Evolutionary conservation across 306 rosid genomes (phyloP).

Genomic region (Ochetophila trinervis): DNA sequence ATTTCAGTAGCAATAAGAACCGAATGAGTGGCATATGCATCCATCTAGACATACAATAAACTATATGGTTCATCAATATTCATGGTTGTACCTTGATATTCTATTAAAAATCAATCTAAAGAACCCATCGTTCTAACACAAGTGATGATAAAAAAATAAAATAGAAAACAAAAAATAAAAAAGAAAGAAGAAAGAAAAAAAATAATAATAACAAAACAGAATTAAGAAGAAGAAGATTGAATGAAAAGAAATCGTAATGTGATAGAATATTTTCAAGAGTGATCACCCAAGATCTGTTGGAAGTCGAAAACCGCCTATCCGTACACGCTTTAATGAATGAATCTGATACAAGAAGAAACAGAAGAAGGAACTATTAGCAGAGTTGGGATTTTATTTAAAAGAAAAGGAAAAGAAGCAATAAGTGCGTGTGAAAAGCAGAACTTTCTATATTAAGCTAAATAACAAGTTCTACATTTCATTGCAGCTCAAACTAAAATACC

Average conservation of each 20-base stretch:
- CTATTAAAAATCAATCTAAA: not conserved
- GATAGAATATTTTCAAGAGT: constrained; percentile 13
- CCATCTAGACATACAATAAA: not conserved
- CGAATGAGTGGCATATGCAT: not conserved
- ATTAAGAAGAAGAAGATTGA: too few species aligned
- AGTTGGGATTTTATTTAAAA: not conserved
- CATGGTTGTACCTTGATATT: not conserved
- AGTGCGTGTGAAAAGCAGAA: too few species aligned
- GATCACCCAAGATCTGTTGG: constrained; percentile 87
- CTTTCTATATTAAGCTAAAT: not conserved
- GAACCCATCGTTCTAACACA: not conserved
- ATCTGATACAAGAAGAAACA: constrained; percentile 49
- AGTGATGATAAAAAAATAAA: not conserved
- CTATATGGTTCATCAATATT: not conserved
- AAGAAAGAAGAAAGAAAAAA: too few species aligned
- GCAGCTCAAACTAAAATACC: not conserved
- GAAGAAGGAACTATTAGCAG: constrained; percentile 23
- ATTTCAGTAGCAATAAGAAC: not conserved
- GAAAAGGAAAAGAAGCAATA: not conserved
- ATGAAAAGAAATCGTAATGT: not conserved
- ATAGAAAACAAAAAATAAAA: not conserved
- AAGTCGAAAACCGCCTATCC: constrained; percentile 81
- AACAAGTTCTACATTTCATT: not conserved
- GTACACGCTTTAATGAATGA: constrained; percentile 78
- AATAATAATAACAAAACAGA: too few species aligned